Evolutionary conservation across 169 alveolate species (phyloP).

Genomic region (Perkinsus marinus): DNA sequence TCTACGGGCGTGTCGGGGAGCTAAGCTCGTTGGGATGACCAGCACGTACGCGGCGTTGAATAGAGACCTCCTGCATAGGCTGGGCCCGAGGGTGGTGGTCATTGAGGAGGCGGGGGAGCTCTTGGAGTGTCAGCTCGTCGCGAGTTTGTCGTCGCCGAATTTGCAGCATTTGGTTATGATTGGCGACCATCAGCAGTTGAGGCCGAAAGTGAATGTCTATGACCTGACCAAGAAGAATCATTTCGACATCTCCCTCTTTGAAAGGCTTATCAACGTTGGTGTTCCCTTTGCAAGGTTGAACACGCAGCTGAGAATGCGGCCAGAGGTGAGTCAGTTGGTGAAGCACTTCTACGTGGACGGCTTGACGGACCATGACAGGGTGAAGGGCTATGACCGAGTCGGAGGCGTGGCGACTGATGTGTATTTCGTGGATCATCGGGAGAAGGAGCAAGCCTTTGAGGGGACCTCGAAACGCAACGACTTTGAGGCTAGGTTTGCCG

Average conservation of each 20-base stretch:
- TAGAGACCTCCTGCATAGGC: neutral
- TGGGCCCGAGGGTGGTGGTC: neutral
- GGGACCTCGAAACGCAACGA: neutral
- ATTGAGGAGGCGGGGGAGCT: neutral
- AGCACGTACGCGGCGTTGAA: neutral
- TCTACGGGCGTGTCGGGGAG: neutral
- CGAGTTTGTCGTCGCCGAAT: neutral
- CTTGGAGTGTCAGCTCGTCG: neutral
- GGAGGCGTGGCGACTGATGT: neutral
- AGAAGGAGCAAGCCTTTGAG: neutral
- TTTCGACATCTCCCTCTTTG: neutral
- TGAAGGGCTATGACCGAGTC: neutral
- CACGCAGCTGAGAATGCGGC: neutral
- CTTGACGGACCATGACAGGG: neutral
- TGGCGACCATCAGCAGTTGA: neutral
- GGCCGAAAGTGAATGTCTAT: neutral
- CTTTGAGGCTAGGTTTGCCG: neutral
- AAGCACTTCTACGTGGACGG: neutral
- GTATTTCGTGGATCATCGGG: neutral
- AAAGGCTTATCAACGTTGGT: neutral
- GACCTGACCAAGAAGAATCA: neutral
- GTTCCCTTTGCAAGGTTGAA: neutral
- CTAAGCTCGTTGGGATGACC: neutral
- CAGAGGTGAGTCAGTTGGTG: neutral
- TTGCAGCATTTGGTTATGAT: neutral